phyloP scores from a whole-genome alignment of 2,329 filamentous ascomycete species.

The Microascus cirrosus region DNA sequence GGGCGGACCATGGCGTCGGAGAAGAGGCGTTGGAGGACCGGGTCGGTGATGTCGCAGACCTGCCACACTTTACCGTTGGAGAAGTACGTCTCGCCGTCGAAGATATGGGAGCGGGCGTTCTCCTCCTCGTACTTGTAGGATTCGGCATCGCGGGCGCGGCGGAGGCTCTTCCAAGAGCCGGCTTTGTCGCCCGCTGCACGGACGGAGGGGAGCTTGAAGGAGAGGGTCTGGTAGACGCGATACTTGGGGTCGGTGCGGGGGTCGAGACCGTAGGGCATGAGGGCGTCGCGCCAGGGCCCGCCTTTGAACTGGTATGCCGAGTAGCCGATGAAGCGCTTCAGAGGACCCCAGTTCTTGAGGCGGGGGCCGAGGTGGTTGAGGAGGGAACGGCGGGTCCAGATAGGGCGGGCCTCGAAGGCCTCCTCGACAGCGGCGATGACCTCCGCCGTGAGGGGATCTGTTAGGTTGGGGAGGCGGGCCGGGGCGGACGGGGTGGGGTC shows the following conservation, averaged over 20 bases:
- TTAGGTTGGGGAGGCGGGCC: slow-evolving; percentile 42
- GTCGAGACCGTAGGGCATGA: slow-evolving; percentile 78
- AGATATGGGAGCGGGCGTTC: slow-evolving; percentile 54
- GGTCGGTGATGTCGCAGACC: slow-evolving; percentile 82
- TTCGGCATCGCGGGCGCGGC: slow-evolving; percentile 24
- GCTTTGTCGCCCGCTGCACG: slow-evolving; percentile 2
- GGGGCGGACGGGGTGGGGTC: slow-evolving; percentile 55
- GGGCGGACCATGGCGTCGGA: slow-evolving; percentile 47
- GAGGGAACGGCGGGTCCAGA: slow-evolving; percentile 78
- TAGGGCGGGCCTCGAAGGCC: slow-evolving; percentile 62
- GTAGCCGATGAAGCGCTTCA: slow-evolving; percentile 72
- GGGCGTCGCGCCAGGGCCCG: slow-evolving; percentile 82
- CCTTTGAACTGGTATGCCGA: slow-evolving; percentile 87
- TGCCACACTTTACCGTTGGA: slow-evolving; percentile 89
- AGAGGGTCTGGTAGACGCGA: slow-evolving; percentile 77
- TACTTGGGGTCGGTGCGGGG: slow-evolving; percentile 67
- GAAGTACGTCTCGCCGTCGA: slow-evolving; percentile 66
- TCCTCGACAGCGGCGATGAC: slow-evolving; percentile 53
- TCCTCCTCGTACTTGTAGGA: slow-evolving; percentile 26
- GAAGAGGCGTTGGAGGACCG: slow-evolving; percentile 56
- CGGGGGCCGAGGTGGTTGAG: slow-evolving; percentile 55
- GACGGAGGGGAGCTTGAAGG: slow-evolving; percentile 59
- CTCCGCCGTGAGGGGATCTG: slow-evolving; percentile 49
- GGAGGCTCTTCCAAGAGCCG: slow-evolving; percentile 37
- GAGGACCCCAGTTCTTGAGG: slow-evolving; percentile 38